Evolutionary conservation across 345 rosid species (phyloP).

Genomic region (Microcos paniculata): DNA sequence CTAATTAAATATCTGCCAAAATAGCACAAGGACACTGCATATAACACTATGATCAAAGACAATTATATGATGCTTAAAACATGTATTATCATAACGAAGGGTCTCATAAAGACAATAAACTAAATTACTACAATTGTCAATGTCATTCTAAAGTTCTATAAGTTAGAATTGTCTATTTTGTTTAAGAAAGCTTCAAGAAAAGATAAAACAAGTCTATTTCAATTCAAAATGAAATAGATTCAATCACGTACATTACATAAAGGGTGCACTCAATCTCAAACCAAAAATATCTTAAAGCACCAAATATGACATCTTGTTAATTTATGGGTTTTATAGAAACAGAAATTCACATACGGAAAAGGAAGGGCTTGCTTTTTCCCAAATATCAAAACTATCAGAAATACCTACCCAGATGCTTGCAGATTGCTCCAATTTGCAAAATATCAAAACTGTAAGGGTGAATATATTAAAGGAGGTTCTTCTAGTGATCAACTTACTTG

Average conservation of each 20-base stretch:
- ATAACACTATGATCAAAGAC: background rate
- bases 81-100: background rate
- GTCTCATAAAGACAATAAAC: background rate
- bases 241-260: background rate
- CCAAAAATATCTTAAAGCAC: background rate
- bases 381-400: background rate
- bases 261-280: background rate
- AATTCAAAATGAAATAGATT: background rate
- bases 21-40: background rate
- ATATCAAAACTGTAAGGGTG: background rate
- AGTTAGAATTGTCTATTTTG: background rate
- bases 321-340: background rate
- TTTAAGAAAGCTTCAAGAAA: background rate
- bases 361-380: background rate
- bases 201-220: background rate
- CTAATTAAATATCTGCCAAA: background rate
- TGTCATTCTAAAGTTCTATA: background rate
- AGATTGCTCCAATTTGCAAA: background rate
- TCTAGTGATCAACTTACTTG: slow-evolving; percentile 53
- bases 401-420: background rate
- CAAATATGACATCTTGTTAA: background rate
- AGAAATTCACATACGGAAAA: background rate
- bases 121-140: background rate
- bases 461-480: background rate
- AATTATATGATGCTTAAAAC: background rate